Evolutionary conservation across 208 protist species (phyloP), one percentile per base, ranked within the genome.

Genomic region (Trypanosoma mega): DNA sequence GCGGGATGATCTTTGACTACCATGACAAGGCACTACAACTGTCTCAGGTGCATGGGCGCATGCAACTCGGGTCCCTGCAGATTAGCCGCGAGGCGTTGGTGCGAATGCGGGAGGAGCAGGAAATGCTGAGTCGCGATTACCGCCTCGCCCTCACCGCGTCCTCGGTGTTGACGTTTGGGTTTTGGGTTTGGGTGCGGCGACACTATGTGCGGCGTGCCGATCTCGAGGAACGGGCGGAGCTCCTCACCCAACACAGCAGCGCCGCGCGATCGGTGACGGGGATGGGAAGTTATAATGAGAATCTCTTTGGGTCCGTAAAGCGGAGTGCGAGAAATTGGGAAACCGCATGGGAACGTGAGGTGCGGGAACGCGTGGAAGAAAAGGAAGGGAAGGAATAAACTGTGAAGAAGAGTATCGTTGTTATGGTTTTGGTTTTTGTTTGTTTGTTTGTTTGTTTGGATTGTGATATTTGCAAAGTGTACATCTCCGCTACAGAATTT

Each of bases 1-100:
- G 88, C 20, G 85, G 80, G 48, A 92, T 88, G 76, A 72, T 92
- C 47, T 80, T 94, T 51, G 88, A 94, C 60, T 94, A 94, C 65
- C 88, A 94, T 56, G 88, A 94, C 60, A 94, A 92, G 76, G 80
- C 88, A 8, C 49, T 87, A 39, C 76, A 91, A 61, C 76, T 94
- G n/a, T 90, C 83, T 33, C 82, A 94, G 75, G 85, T 94, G 39
- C 88, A 94, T 54, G 85, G 85, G 0, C 71, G 80, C 51, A 94
- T 94, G 88, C 88, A 94, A 72, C 51, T 80, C 45, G 70, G 73
- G 2, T 90, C 80, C 1, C 60, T 92, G 27, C 72, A 85, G 59
- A 91, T 91, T 56, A 88, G 79, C 61, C 81, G 85, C 8, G 85
- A 91, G 68, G 83, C 84, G 2, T 70, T 94, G 27, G 74, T 69